These are phyloP conservation scores for Aspergillus sp. DNA, from an alignment of 2,329 filamentous ascomycete species.

Conservation along the genomic window DNA sequence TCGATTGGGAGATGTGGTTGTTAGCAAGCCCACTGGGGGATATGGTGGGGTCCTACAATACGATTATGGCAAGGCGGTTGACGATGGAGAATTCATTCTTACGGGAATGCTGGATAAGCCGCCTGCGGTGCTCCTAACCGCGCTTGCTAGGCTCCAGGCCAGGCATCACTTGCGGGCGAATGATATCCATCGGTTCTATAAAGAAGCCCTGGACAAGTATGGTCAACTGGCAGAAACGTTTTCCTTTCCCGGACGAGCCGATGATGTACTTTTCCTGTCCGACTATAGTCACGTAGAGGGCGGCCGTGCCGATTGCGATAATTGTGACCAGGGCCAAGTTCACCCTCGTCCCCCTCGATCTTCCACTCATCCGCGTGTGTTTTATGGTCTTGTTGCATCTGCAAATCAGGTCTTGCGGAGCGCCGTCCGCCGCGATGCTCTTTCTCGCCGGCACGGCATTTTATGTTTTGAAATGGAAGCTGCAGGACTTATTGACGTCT, in stretches of 20 bases:
- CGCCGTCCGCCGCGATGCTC: not conserved
- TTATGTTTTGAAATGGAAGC: not conserved
- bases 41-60: not conserved
- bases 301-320: not conserved
- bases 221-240: not conserved
- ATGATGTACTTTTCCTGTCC: not conserved
- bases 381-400: not conserved
- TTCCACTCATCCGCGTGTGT: not conserved
- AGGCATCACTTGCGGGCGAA: not conserved
- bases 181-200: not conserved
- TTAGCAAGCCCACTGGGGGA: too few relatives aligned
- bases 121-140: not conserved
- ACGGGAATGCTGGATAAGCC: not conserved
- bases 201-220: not conserved
- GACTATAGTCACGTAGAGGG: not conserved
- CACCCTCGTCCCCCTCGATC: not conserved
- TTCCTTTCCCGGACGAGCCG: not conserved
- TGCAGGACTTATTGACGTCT: not conserved
- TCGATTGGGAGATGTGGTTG: too few relatives aligned
- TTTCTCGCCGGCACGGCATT: not conserved
- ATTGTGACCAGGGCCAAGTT: not conserved
- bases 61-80: not conserved
- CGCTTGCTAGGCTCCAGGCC: not conserved
- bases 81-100: not conserved
- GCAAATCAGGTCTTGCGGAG: not conserved